Evolutionary conservation across 1,139 yeast species (phyloP).

Genomic region (Petasospora fabianii): DNA sequence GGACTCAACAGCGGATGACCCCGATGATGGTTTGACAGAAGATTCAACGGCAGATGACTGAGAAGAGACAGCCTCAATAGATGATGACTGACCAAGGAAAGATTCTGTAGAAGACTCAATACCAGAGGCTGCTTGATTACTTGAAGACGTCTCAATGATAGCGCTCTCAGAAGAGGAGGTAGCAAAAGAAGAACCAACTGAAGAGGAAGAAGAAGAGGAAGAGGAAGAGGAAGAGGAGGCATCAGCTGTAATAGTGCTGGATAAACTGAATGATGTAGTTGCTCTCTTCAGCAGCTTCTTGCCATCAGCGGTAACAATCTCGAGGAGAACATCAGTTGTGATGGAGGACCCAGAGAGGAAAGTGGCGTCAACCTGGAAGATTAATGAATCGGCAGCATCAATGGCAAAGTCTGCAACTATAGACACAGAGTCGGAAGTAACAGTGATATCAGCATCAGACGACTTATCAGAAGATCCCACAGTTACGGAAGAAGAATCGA

Average conservation of each 20-base stretch:
- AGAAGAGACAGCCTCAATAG: neutral
- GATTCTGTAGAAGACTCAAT: no score
- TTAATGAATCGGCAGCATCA: constrained; percentile 2
- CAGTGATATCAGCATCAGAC: neutral
- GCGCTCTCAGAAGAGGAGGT: no score
- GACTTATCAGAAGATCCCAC: constrained; percentile 2
- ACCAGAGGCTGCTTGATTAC: no score
- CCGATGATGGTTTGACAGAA: constrained; percentile 1
- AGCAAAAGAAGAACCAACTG: constrained; percentile 2
- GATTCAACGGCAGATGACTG: constrained; percentile 3
- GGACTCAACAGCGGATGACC: constrained; percentile 1
- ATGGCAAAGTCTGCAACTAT: constrained; percentile 4
- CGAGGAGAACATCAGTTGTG: constrained; percentile 6
- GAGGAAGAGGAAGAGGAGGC: constrained; percentile 1
- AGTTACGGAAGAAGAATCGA: constrained; percentile 4
- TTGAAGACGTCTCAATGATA: no score
- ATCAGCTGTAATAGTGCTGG: constrained; percentile 3
- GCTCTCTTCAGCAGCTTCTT: constrained; percentile 14
- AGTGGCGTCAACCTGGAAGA: constrained; percentile 3
- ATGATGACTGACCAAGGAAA: no score
- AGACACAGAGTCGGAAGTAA: neutral
- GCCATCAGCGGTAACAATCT: constrained; percentile 7
- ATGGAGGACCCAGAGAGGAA: constrained; percentile 5
- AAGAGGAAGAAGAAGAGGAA: constrained; percentile 1
- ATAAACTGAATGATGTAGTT: neutral